Percentiles rank a stretch among this genome's conserved stretches.
Evolutionary conservation across 805 yeast species (phyloP).

Genomic region (Kluyveromyces nonfermentans): DNA sequence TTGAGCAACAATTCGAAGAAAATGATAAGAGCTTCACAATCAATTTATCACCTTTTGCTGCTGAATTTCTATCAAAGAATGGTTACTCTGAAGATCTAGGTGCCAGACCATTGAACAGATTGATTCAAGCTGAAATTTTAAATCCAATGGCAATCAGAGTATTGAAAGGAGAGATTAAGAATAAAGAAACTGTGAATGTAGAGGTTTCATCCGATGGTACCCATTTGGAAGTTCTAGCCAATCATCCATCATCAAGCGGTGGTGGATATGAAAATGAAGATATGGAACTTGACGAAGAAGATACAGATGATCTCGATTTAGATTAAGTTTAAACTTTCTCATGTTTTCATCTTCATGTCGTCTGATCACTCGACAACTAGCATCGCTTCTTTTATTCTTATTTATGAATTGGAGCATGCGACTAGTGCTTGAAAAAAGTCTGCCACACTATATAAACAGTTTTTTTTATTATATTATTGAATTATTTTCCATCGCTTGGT

Average conservation of each 20-base stretch:
- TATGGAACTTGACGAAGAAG: constrained; percentile 49
- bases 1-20: constrained; percentile 73
- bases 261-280: constrained; percentile 52
- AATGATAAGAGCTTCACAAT: constrained; percentile 74
- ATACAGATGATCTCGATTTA: constrained; percentile 13
- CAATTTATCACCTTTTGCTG: constrained; percentile 64
- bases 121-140: constrained; percentile 81
- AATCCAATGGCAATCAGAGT: constrained; percentile 85
- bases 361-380: too few species aligned
- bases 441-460: too few species aligned
- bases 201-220: constrained; percentile 29
- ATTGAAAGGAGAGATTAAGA: constrained; percentile 75
- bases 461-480: too few species aligned
- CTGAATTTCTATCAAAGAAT: constrained; percentile 69
- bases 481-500: too few species aligned
- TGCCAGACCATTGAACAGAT: constrained; percentile 91
- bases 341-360: too few species aligned
- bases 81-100: constrained; percentile 94
- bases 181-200: constrained; percentile 78
- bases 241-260: constrained; percentile 48
- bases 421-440: too few species aligned
- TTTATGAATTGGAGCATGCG: too few species aligned
- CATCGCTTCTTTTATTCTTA: too few species aligned
- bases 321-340: neutral
- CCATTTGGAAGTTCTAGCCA: constrained; percentile 69